Conservation (phyloP, 805 yeast genomes). For the Wickerhamomyces ciferrii region DNA sequence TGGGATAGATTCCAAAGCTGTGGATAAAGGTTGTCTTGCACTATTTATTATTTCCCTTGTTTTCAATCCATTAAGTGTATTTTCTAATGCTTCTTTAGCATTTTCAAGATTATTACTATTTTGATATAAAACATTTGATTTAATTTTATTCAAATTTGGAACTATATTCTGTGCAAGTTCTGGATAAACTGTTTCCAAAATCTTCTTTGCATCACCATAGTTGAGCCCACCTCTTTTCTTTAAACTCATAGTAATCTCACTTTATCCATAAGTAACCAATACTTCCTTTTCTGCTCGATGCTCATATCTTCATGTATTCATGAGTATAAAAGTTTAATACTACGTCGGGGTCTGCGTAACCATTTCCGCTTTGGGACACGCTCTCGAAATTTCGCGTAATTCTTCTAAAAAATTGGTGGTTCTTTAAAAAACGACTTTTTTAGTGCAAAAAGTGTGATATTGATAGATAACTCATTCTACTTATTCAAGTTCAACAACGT, state of each 20-base stretch:
- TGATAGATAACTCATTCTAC: too few relatives aligned
- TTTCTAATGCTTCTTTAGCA: background rate
- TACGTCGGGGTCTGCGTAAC: background rate
- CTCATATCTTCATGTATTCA: background rate
- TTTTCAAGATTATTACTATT: background rate
- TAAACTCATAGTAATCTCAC: background rate
- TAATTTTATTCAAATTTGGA: background rate
- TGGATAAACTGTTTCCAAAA: slow-evolving; percentile 31
- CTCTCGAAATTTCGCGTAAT: background rate
- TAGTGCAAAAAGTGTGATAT: background rate
- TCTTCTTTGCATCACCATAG: slow-evolving; percentile 9
- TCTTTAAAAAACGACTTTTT: background rate
- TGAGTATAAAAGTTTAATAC: background rate
- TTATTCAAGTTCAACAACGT: too few relatives aligned
- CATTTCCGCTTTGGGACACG: background rate
- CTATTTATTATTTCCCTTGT: background rate
- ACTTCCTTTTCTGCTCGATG: background rate
- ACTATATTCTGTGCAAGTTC: slow-evolving; percentile 28
- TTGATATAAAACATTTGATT: background rate
- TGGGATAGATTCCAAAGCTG: slow-evolving; percentile 4
- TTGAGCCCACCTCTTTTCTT: slow-evolving; percentile 2
- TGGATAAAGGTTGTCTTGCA: background rate
- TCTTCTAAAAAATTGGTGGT: background rate
- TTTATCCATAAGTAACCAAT: background rate
- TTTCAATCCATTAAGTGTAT: background rate